Evolutionary conservation across 2,329 filamentous ascomycete species (phyloP), one percentile per base, ranked within the genome.

Genomic region (Neofusicoccum sp.): DNA sequence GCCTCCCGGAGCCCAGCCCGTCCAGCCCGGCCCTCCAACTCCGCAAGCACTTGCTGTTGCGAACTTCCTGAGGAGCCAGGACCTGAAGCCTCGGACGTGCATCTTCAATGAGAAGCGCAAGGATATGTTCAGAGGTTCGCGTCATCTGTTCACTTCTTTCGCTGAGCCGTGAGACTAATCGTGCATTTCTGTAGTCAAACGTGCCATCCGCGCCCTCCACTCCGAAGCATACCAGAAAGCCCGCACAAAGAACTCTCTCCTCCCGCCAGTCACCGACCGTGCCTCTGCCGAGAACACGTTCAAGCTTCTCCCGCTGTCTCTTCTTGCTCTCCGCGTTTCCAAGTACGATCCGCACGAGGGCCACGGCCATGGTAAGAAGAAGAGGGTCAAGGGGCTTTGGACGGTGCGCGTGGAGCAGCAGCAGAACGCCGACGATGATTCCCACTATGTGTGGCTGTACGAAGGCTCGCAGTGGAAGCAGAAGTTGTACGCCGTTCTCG

Each of bases 371-470:
- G 81, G 84, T 69, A 92, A 93, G 80, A 85, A 88, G 67, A 98
- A 97, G 84, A 89, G 93, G 60, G 85, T 95, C 74, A 99, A 99
- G 84, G 95, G 95, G 31, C 87, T 95, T 34, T 99, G 95, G 95
- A 97, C 89, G 3, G 95, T 99, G 66, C 89, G 89, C 74, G 94
- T 99, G 69, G 93, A 97, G 79, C 93, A 94, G 71, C 94, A 99
- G 78, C 95, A 99, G 78, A 94, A 98, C 72, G 89, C 89, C 63
- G 81, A 80, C 54, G 91, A 95, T 63, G 91, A 94, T 43, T 88
- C 95, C 84, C 94, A 99, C 82, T 99, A 98, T 75, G 89, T 94
- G 65, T 99, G 94, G 93, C 83, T 99, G 61, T 98, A 93, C 77
- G 95, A 99, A 73, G 94, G 94, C 16, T 88, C 91, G 63, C 94